Evolutionary conservation across 768 basidiomycete species (phyloP).

Genomic region (Mycena leptocephala): DNA sequence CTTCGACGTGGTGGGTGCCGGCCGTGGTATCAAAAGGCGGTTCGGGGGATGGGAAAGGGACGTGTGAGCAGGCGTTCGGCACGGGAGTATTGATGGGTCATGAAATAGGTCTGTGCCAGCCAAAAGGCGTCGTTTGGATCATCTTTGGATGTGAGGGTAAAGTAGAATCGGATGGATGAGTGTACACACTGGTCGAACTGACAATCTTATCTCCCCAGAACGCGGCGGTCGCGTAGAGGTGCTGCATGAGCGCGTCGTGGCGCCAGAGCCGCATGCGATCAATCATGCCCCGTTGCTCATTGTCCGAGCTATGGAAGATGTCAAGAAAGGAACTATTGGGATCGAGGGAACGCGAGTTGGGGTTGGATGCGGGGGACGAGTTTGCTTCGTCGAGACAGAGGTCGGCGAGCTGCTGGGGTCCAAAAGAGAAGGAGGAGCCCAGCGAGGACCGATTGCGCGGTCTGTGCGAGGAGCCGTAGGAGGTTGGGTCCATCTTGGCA

Average conservation of each 20-base stretch:
- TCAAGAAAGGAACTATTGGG: conserved; percentile 88
- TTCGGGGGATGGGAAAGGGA: conserved; percentile 78
- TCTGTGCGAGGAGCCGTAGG: too few species aligned
- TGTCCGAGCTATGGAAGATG: conserved; percentile 80
- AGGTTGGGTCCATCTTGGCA: too few species aligned
- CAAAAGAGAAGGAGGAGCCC: conserved; percentile 88
- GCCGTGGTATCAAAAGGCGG: conserved; percentile 49
- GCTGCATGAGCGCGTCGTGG: conserved; percentile 98
- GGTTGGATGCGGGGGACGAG: conserved; percentile 71
- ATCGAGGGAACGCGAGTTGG: conserved; percentile 74
- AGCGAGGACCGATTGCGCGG: conserved; percentile 80
- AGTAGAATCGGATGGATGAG: conserved; percentile 43
- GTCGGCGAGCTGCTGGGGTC: conserved; percentile 82
- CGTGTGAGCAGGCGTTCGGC: conserved; percentile 93
- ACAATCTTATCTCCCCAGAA: conserved; percentile 99
- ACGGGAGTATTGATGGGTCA: conserved; percentile 95
- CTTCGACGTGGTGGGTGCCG: conserved; percentile 63
- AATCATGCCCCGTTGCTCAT: conserved; percentile 88
- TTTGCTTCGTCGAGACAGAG: conserved; percentile 80
- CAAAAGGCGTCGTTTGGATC: conserved; percentile 99
- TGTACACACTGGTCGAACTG: conserved; percentile 94
- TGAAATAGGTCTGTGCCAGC: conserved; percentile 98
- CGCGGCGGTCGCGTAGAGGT: conserved; percentile 96
- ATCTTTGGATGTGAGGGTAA: conserved; percentile 62
- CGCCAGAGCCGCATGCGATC: conserved; percentile 98